phyloP scores from a whole-genome alignment of 169 alveolate genomes.

The Plasmodium chabaudi region DNA sequence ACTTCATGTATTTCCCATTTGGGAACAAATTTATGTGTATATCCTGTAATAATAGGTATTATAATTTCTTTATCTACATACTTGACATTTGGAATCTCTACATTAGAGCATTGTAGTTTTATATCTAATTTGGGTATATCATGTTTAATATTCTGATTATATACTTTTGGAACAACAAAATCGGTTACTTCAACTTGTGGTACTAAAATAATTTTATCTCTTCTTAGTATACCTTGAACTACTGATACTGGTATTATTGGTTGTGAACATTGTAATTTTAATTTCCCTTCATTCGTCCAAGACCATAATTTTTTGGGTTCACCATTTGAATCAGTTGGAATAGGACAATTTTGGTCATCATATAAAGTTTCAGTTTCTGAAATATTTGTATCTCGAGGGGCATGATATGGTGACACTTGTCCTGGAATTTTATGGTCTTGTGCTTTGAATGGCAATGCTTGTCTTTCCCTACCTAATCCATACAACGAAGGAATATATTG shows the following conservation, averaged over 20 bases:
- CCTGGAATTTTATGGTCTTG: conserved; percentile 56
- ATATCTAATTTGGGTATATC: conserved; percentile 87
- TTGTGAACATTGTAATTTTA: conserved; percentile 81
- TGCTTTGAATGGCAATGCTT: conserved; percentile 22
- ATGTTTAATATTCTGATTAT: conserved; percentile 88
- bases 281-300: conserved; percentile 85
- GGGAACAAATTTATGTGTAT: conserved; percentile 89
- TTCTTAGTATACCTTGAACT: conserved; percentile 88
- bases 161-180: conserved; percentile 87
- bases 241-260: conserved; percentile 90
- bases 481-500: conserved; percentile 59
- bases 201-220: conserved; percentile 88
- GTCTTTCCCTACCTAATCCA: conserved; percentile 57
- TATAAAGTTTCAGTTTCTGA: conserved; percentile 32
- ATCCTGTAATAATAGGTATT: conserved; percentile 88
- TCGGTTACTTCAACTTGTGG: conserved; percentile 89
- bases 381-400: conserved; percentile 15
- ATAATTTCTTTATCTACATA: conserved; percentile 88
- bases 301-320: conserved; percentile 83
- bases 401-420: conserved; percentile 71
- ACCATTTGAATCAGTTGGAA: conserved; percentile 6
- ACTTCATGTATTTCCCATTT: conserved; percentile 91
- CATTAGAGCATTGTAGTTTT: conserved; percentile 80
- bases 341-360: conserved; percentile 64
- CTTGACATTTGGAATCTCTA: conserved; percentile 86